Percentiles rank a stretch among this genome's conserved stretches.
phyloP scores from a whole-genome alignment of 2,329 filamentous ascomycete genomes.

The Fusarium concolor region DNA sequence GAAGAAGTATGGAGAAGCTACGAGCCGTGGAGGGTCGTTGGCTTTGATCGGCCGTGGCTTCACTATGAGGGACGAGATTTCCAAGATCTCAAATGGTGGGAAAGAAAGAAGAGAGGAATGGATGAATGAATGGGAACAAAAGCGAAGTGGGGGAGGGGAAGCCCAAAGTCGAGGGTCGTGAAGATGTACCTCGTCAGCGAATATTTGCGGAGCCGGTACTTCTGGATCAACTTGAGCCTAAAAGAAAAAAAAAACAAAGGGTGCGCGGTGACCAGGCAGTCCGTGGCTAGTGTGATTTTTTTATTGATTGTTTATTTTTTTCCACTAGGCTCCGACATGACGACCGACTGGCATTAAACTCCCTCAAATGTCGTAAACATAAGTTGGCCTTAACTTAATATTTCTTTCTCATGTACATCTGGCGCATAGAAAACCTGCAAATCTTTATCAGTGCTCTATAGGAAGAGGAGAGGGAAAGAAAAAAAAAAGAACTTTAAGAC shows the following conservation, averaged over 20 bases:
- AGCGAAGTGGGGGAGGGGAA: slow-evolving; percentile 46
- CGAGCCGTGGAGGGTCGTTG: slow-evolving; percentile 35
- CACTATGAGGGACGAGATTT: slow-evolving; percentile 38
- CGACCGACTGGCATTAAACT: not conserved
- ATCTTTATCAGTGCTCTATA: not conserved
- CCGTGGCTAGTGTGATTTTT: slow-evolving; percentile 32
- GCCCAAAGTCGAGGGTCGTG: slow-evolving; percentile 34
- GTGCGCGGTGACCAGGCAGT: slow-evolving; percentile 26
- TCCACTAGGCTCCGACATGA: not conserved
- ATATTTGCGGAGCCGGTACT: slow-evolving; percentile 24
- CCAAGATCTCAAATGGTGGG: slow-evolving; percentile 42
- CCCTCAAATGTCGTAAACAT: too few species aligned
- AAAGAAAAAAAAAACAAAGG: slow-evolving; percentile 39
- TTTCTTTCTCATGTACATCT: too few species aligned
- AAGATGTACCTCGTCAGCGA: slow-evolving; percentile 16
- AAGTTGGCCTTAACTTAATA: not conserved
- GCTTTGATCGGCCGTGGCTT: slow-evolving; percentile 35
- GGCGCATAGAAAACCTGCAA: too few species aligned
- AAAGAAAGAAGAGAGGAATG: slow-evolving; percentile 44
- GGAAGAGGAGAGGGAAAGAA: not conserved
- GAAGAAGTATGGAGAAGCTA: slow-evolving; percentile 28
- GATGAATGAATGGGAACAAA: slow-evolving; percentile 40
- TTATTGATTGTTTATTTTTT: slow-evolving; percentile 5
- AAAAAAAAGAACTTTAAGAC: not conserved
- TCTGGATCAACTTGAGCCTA: slow-evolving; percentile 25